phyloP scores from a whole-genome alignment of 2,329 filamentous ascomycete species.

The Rhexocercosporidium sp. region DNA sequence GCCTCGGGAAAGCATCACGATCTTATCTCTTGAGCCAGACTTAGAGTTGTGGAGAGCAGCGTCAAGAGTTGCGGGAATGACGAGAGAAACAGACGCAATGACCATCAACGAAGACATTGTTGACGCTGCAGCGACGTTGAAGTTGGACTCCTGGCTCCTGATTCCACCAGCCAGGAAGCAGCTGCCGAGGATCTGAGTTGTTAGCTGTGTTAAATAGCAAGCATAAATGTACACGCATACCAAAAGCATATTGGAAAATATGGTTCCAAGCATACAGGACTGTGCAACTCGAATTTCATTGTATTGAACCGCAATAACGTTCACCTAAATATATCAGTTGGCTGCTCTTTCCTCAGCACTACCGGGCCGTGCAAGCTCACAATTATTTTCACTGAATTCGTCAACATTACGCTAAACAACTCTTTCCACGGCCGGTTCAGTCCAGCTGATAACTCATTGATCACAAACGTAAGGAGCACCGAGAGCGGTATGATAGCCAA shows the following conservation, averaged over 20 bases:
- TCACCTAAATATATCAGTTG: neutral
- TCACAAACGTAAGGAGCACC: neutral
- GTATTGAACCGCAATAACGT: neutral
- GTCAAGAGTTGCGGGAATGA: constrained; percentile 72
- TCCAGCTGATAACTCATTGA: neutral
- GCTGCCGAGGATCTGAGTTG: constrained; percentile 66
- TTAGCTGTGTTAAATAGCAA: neutral
- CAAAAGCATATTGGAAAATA: neutral
- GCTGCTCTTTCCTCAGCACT: neutral
- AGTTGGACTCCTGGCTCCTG: constrained; percentile 82
- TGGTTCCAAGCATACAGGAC: neutral
- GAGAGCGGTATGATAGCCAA: neutral
- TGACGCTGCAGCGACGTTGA: constrained; percentile 77
- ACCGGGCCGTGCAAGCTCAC: neutral
- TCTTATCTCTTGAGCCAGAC: neutral
- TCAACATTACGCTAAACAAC: neutral
- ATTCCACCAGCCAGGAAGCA: constrained; percentile 76
- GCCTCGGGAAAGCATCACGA: constrained; percentile 53
- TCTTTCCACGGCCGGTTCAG: neutral
- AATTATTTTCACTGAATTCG: neutral
- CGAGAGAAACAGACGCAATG: constrained; percentile 76
- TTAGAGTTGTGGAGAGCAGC: constrained; percentile 39
- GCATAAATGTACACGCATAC: neutral
- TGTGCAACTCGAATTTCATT: neutral
- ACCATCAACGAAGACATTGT: constrained; percentile 76